Evolutionary conservation across 2,329 filamentous ascomycete genomes (phyloP), one percentile per base, ranked within the genome.

Genomic region (Arthrobotrys entomopaga): DNA sequence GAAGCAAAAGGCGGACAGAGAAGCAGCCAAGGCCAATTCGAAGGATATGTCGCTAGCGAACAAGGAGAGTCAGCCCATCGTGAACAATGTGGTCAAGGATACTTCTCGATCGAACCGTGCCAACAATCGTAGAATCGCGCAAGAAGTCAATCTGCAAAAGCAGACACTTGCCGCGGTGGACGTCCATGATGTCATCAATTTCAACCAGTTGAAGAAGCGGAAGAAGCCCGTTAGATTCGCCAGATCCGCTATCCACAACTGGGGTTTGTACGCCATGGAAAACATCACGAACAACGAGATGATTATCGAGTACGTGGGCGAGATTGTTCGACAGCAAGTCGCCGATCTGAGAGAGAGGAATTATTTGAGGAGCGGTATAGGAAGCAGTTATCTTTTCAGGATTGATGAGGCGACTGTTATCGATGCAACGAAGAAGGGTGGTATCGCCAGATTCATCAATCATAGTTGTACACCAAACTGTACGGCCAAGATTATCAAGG

Each of bases 221-320:
- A 99, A 98, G 88, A 99, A 99, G 85, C 93, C 94, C 0, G 95
- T 99, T 81, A 95, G 96, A 81, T 99, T 99, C 82, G 95, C 94
- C 67, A 88, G 95, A 50, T 99, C 95, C 60, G 95, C 95, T 52
- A 99, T 99, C 79, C 95, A 99, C 83, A 98, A 97, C 79, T 99
- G 95, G 95, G 95, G 95, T 26, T 84, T 99, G 26, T 99, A 99
- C 80, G 93, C 95, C 2, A 94, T 97, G 85, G 95, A 99, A 83
- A 95, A 96, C 80, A 99, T 99, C 77, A 88, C 91, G 73, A 93
- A 94, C 81, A 96, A 97, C 81, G 95, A 99, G 82, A 97, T 99
- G 93, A 99, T 99, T 81, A 99, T 99, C 80, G 95, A 99, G 83
- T 99, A 99, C 81, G 95, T 99, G 10, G 95, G 95, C 74, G 95